Base-by-base conservation (phyloP, 345 rosid genomes). In the Anacardium occidentale region DNA sequence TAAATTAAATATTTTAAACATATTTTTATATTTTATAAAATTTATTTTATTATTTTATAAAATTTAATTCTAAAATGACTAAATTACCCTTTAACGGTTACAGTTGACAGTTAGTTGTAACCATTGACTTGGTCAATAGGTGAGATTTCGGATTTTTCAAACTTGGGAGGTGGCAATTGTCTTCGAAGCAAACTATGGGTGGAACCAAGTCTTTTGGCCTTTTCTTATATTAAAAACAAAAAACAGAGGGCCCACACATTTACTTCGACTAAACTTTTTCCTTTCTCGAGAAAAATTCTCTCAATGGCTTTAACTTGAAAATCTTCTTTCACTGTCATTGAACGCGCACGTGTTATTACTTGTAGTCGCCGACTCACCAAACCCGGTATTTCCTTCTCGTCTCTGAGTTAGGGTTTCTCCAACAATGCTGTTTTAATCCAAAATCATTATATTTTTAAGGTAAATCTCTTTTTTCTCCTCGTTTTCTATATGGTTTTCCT, bases 261-360 rank as follows among this genome's bases (percentile, higher is more conserved):
- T 53, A 52, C 29, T 37, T 56, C 4, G 50, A 45, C 59, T 55
- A n/a, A 64, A 42, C 37, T 10, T 32, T 77, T 56, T 73, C 73
- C 66, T 82, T 82, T 87, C 83, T 76, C 85, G 83, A 87, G 85
- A 74, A 82, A 76, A 50, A 13, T 14, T 12, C 34, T 34, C 70
- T 56, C 45, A 62, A 64, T 74, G 72, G 74, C 81, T 82, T 78
- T 85, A 79, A 79, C 81, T 85, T 83, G 83, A 83, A 85, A 74
- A 61, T 60, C 75, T 76, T 9, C n/a, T 18, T 5, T 6, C 22
- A 11, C n/a, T 17, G 53, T 44, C 67, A 25, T 18, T 69, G 37
- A 40, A 75, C 80, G 82, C 80, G 80, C 76, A 58, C 62, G 64
- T 60, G 68, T 37, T 62, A 7, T 55, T 21, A 14, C 3, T 61